Conservation (phyloP, 2,329 filamentous ascomycete genomes). For the Paecilomyces niveus region DNA sequence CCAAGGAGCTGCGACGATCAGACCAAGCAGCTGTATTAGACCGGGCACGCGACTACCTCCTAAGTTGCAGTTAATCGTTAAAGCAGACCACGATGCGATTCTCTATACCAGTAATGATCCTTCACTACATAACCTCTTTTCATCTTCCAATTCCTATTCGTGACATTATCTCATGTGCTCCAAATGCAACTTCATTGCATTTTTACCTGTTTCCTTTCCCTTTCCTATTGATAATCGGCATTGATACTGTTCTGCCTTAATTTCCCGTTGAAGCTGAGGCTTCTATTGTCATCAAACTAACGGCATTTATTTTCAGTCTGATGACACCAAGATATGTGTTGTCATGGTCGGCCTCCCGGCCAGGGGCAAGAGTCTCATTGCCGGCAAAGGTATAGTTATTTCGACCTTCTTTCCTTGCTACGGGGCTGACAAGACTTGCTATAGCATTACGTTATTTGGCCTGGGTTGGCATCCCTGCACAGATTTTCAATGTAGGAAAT, state of each 20-base stretch:
- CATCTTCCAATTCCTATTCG: background rate
- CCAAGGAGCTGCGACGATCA: background rate
- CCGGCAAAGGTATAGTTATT: constrained; percentile 73
- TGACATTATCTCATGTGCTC: background rate
- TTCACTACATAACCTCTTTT: background rate
- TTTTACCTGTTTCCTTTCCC: background rate
- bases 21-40: background rate
- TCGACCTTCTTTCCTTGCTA: background rate
- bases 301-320: constrained; percentile 67
- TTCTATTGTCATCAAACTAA: background rate
- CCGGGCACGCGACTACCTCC: background rate
- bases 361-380: constrained; percentile 93
- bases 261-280: background rate
- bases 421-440: constrained; percentile 4
- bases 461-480: constrained; percentile 90
- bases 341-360: constrained; percentile 98
- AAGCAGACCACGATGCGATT: constrained; percentile 10
- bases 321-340: constrained; percentile 94
- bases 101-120: constrained; percentile 18
- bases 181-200: background rate
- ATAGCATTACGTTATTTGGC: constrained; percentile 85
- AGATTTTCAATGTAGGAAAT: constrained; percentile 95
- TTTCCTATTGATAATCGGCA: background rate
- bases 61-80: background rate
- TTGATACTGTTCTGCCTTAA: background rate